phyloP scores from a whole-genome alignment of 805 yeast species.

The Spathaspora gorwiae region DNA sequence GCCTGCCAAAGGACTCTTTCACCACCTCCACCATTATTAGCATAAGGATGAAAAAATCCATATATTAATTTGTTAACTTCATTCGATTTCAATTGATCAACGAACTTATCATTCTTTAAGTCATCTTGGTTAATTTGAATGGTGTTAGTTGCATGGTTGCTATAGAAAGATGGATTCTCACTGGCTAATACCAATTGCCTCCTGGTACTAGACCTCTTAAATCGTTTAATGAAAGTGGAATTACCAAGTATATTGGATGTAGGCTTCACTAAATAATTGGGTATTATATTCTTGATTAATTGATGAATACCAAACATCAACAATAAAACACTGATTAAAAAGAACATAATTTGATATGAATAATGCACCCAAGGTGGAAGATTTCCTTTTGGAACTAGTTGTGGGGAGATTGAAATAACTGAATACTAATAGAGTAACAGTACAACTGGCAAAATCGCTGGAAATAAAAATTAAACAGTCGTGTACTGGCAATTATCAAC shows the following conservation, averaged over 20 bases:
- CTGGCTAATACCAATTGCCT: slow-evolving; percentile 36
- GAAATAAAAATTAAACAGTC: too few relatives aligned
- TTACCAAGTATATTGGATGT: too few relatives aligned
- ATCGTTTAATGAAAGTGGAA: too few relatives aligned
- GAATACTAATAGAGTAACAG: too few relatives aligned
- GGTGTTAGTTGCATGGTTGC: slow-evolving; percentile 34
- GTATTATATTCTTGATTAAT: not conserved
- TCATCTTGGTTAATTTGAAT: slow-evolving; percentile 30
- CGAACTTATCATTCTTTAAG: slow-evolving; percentile 11
- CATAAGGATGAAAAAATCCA: slow-evolving; percentile 94
- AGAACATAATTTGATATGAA: not conserved
- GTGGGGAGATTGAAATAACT: too few relatives aligned
- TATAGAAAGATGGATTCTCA: slow-evolving; percentile 32
- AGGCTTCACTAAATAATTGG: not conserved
- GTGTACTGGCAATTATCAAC: too few relatives aligned
- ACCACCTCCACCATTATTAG: slow-evolving; percentile 98
- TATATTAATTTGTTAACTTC: slow-evolving; percentile 42
- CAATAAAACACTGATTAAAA: not conserved
- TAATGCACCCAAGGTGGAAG: too few relatives aligned
- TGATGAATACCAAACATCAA: not conserved
- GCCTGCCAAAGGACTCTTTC: slow-evolving; percentile 97
- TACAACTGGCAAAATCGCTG: too few relatives aligned
- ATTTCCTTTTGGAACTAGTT: too few relatives aligned
- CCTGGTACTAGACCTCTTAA: slow-evolving; percentile 35
- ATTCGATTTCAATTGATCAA: slow-evolving; percentile 29